Evolutionary conservation across 495 filamentous ascomycete genomes (phyloP), one percentile per base, ranked within the genome.

Genomic region (Pyrenula massariospora): DNA sequence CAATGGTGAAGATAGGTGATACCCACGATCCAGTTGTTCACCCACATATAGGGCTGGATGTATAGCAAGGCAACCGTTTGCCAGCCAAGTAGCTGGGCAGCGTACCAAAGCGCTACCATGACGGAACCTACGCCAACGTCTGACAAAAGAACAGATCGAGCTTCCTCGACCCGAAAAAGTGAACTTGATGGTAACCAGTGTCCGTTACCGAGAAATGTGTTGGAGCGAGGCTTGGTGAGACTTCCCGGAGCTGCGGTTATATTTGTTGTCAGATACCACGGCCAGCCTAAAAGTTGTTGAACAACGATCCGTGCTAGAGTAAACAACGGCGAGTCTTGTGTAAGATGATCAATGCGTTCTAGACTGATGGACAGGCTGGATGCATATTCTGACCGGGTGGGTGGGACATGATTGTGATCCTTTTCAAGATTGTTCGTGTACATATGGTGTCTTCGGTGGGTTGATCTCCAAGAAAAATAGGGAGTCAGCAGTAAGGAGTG

Each of bases 1-100:
- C 88, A 91, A 73, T 92, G 88, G 67, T 92, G 88, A 21, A 92
- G 82, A 73, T 80, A 92, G 58, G 88, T 92, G 69, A 87, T 86
- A 54, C 60, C 59, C 55, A 68, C 67, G 61, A 77, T 66, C 75
- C 75, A 78, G 61, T 77, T 71, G 59, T 77, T 75, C n/a, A 77
- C 65, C 74, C 72, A 77, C 56, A 74, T 52, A 56, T 73, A 79
- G 8, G 75, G 75, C 10, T 73, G 60, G 19, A 69, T 62, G 57
- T 76, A 79, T 1, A 71, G 53, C 10, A 72, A 58, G 48, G 73
- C 65, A n/a, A 73, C 58, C 10, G 69, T 71, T 54, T 66, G 63
- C 58, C 65, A 68, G 24, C 68, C 74, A 48, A 71, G 65, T 12
- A 62, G 61, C 51, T 65, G 56, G 31, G 66, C 64, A 31, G 63